phyloP scores from a whole-genome alignment of 179 eudicot genomes.

The Heliamphora ciliata region DNA sequence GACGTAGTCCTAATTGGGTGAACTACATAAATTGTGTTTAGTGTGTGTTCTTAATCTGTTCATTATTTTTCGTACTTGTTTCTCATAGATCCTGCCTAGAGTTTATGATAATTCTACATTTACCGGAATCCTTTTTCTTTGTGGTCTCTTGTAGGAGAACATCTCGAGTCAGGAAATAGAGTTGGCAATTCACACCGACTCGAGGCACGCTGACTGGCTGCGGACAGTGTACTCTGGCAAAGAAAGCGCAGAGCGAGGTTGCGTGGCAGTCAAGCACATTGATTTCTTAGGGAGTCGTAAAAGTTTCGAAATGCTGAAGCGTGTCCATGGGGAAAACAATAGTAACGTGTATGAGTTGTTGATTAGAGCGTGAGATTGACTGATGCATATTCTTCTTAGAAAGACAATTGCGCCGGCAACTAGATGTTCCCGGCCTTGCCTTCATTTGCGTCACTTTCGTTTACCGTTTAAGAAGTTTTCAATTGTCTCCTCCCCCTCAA shows the following conservation, averaged over 20 bases:
- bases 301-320: conserved; percentile 88
- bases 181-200: conserved; percentile 83
- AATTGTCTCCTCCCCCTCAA: too few relatives aligned
- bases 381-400: too few relatives aligned
- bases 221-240: conserved; percentile 59
- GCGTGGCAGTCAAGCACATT: conserved; percentile 52
- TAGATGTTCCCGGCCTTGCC: too few relatives aligned
- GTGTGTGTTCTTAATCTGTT: too few relatives aligned
- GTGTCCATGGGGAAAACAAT: conserved; percentile 61
- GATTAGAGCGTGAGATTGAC: conserved; percentile 49
- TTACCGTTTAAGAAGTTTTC: too few relatives aligned
- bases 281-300: conserved; percentile 80
- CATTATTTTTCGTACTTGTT: too few relatives aligned
- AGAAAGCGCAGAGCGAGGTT: conserved; percentile 35
- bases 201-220: conserved; percentile 78
- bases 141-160: conserved; percentile 42
- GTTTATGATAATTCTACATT: too few relatives aligned
- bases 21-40: too few relatives aligned
- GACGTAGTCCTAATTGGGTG: too few relatives aligned
- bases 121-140: background rate
- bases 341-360: conserved; percentile 73
- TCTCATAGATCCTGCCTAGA: too few relatives aligned
- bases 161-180: conserved; percentile 67
- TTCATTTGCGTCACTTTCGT: too few relatives aligned
- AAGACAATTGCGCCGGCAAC: too few relatives aligned